Evolutionary conservation across 192 early-diverging fungal genomes (phyloP).

Genomic region (Thamnidium elegans): DNA sequence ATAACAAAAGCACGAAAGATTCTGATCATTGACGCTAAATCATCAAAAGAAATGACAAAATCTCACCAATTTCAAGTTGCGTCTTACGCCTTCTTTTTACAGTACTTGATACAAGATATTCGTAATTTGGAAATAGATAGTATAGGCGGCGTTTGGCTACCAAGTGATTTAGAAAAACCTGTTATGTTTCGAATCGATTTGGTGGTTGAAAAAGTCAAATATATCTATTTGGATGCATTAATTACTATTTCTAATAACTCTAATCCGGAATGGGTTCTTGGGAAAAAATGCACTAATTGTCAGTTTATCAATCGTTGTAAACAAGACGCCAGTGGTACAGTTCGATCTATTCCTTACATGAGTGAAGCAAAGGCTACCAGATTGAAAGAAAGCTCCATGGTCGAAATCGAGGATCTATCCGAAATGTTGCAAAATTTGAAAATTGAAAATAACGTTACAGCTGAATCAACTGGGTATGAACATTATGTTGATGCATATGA

Average conservation of each 20-base stretch:
- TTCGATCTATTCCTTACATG: not conserved
- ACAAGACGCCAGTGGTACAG: conserved; percentile 9
- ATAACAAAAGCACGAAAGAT: conserved; percentile 2
- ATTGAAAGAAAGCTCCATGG: too few relatives aligned
- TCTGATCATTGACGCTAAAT: conserved; percentile 20
- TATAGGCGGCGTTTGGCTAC: conserved; percentile 21
- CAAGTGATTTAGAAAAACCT: not conserved
- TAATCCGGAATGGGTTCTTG: conserved; percentile 17
- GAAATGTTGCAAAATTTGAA: too few relatives aligned
- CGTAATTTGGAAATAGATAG: conserved; percentile 12
- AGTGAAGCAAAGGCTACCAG: too few relatives aligned
- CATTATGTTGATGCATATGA: too few relatives aligned
- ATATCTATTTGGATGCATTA: conserved; percentile 7
- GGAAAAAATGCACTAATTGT: conserved; percentile 16
- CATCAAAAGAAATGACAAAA: conserved; percentile 13
- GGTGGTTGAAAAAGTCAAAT: conserved; percentile 19
- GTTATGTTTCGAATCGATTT: conserved; percentile 24
- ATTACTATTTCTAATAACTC: not conserved
- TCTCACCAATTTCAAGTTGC: conserved; percentile 32
- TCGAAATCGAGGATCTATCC: too few relatives aligned
- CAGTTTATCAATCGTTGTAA: conserved; percentile 12
- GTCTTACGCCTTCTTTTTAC: conserved; percentile 19
- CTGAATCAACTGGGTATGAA: too few relatives aligned
- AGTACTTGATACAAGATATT: conserved; percentile 7
- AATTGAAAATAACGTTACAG: too few relatives aligned